Conservation (phyloP, 2,329 filamentous ascomycete species). For the Monosporascus sp. region DNA sequence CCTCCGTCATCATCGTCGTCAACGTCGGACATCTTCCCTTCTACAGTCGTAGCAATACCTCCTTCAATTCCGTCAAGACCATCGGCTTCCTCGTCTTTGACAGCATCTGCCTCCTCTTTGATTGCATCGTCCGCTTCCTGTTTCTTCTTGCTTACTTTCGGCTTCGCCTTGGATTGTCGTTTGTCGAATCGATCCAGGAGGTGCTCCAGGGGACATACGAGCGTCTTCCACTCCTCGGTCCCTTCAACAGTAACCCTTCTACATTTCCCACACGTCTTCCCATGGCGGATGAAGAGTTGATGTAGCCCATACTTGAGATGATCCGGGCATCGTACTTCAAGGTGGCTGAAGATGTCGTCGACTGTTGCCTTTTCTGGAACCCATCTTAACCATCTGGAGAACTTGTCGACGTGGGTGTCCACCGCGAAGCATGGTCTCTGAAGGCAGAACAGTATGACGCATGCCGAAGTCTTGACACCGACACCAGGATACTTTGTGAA, state of each 20-base stretch:
- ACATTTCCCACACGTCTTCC: conserved; percentile 44
- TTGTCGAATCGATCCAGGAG: conserved; percentile 32
- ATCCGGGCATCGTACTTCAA: conserved; percentile 47
- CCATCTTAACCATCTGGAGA: conserved; percentile 51
- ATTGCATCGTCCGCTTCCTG: conserved; percentile 1
- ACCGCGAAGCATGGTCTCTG: conserved; percentile 51
- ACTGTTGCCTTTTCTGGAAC: conserved; percentile 44
- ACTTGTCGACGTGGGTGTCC: conserved; percentile 51
- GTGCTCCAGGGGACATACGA: conserved; percentile 37
- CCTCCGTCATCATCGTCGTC: not conserved
- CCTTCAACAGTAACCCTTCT: conserved; percentile 48
- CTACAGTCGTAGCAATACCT: not conserved
- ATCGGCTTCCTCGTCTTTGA: conserved; percentile 2
- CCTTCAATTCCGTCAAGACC: not conserved
- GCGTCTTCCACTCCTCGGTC: conserved; percentile 58
- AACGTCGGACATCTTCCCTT: not conserved
- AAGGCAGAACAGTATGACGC: conserved; percentile 53
- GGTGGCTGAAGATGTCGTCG: conserved; percentile 46
- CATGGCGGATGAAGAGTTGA: conserved; percentile 50
- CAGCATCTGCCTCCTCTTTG: conserved; percentile 1
- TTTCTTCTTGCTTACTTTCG: conserved; percentile 9
- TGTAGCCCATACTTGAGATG: conserved; percentile 52
- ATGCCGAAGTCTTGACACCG: conserved; percentile 53
- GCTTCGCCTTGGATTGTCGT: conserved; percentile 14
- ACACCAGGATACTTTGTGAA: conserved; percentile 48